A percentile compares a stretch with the other conserved stretches of the same genome.
phyloP scores from a whole-genome alignment of 1,284 basidiomycete genomes.

The Abortiporus biennis region DNA sequence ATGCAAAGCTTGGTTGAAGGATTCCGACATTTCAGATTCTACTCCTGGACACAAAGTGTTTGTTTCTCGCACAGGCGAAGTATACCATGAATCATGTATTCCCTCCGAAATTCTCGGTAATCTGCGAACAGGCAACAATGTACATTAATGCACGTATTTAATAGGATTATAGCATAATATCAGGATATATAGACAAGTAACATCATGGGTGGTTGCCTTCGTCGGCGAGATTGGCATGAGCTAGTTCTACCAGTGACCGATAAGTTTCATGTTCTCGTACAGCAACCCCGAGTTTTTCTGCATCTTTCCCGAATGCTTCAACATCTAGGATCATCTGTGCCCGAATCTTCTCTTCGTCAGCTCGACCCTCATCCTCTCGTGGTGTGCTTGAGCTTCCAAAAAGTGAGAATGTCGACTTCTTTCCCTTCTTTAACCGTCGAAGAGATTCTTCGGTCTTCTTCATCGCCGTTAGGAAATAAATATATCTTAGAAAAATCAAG shows the following conservation, averaged over 20 bases:
- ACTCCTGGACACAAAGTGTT: conserved; percentile 33
- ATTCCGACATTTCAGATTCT: no score
- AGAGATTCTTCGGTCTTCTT: conserved; percentile 89
- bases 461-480: conserved; percentile 70
- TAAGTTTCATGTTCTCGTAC: conserved; percentile 50
- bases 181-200: neutral
- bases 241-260: conserved; percentile 52
- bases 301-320: conserved; percentile 76
- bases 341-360: conserved; percentile 78
- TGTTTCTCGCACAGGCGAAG: conserved; percentile 53
- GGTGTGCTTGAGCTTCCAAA: conserved; percentile 48
- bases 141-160: conserved; percentile 20
- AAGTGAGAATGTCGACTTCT: conserved; percentile 73
- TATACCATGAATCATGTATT: conserved; percentile 53
- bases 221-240: conserved; percentile 34
- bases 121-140: conserved; percentile 18
- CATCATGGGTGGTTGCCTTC: conserved; percentile 12
- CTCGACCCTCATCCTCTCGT: conserved; percentile 58
- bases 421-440: conserved; percentile 78
- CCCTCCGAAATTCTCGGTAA: conserved; percentile 20
- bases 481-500: conserved; percentile 42
- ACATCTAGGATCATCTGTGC: conserved; percentile 86
- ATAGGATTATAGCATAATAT: no score
- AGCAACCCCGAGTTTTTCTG: conserved; percentile 62
- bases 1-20: conserved; percentile 19